phyloP scores from a whole-genome alignment of 202 grass and related monocot species.

The Tripidium arundinaceum region DNA sequence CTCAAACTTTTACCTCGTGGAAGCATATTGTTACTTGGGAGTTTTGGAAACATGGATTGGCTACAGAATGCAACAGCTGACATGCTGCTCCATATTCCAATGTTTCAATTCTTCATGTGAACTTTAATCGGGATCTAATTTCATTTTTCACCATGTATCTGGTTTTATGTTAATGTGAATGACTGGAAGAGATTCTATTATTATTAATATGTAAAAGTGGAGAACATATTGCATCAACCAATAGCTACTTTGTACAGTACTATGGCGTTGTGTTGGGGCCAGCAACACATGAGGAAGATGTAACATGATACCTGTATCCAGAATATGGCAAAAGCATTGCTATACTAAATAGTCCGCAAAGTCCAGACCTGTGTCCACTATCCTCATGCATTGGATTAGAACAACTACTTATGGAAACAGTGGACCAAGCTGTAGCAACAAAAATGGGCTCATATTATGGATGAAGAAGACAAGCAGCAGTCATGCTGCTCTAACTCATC shows the following conservation, averaged over 20 bases:
- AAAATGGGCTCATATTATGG: not conserved
- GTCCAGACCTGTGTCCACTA: too few relatives aligned
- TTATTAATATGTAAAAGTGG: not conserved
- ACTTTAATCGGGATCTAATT: conserved; percentile 1
- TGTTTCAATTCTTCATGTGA: not conserved
- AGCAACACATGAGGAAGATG: not conserved
- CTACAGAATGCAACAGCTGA: not conserved
- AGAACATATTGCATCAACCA: not conserved
- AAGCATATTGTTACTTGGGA: conserved; percentile 8
- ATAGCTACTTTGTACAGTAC: not conserved
- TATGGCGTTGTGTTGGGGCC: not conserved
- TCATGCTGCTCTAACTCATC: not conserved
- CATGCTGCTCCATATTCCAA: conserved; percentile 6
- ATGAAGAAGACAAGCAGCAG: not conserved
- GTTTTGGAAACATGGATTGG: not conserved
- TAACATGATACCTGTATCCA: not conserved
- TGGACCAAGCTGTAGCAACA: not conserved
- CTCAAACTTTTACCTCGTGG: not conserved
- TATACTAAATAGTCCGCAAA: not conserved
- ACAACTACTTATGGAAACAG: not conserved
- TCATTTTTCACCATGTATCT: not conserved
- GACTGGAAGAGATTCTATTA: not conserved
- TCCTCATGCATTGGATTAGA: too few relatives aligned
- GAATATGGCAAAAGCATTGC: not conserved
- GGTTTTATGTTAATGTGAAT: not conserved